Evolutionary conservation across 208 protist genomes (phyloP).

Genomic region (Borovskyia barvae): DNA sequence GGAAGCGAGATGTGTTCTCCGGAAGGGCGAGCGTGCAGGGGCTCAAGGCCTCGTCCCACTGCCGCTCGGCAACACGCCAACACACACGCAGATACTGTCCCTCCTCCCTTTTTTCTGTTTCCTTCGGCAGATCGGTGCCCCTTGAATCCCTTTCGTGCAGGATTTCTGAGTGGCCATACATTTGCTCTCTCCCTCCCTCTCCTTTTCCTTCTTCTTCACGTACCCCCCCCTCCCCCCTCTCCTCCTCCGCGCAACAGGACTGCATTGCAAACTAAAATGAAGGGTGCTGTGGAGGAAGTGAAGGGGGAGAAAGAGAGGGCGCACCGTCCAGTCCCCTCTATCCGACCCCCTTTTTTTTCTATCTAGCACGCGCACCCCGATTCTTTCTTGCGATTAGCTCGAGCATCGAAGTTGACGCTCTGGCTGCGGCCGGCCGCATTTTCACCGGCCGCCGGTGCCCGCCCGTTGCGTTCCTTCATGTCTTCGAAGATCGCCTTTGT

Average conservation of each 20-base stretch:
- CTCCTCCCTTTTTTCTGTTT: not conserved
- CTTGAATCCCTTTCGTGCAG: not conserved
- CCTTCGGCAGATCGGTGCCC: too few relatives aligned
- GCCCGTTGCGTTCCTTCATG: conserved; percentile 85
- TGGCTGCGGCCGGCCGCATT: conserved; percentile 43
- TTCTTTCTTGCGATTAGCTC: conserved; percentile 7
- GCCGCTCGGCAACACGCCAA: too few relatives aligned
- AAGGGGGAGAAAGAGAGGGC: not conserved
- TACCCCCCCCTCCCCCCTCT: not conserved
- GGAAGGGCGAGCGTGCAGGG: too few relatives aligned
- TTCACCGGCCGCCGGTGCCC: conserved; percentile 25
- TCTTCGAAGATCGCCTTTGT: conserved; percentile 87
- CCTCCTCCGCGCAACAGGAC: not conserved
- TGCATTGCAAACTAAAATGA: not conserved
- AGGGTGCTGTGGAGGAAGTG: not conserved
- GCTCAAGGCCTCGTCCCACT: too few relatives aligned
- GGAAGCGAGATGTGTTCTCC: too few relatives aligned
- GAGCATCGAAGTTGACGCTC: conserved; percentile 57
- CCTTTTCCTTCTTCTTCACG: not conserved
- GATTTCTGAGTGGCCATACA: too few relatives aligned
- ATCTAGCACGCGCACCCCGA: too few relatives aligned
- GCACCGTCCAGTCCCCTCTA: not conserved
- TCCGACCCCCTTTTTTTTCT: not conserved
- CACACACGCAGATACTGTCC: not conserved
- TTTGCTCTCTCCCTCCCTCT: not conserved